Base-by-base conservation (phyloP, 2,329 filamentous ascomycete genomes). In the Botrytis sinoallii region DNA sequence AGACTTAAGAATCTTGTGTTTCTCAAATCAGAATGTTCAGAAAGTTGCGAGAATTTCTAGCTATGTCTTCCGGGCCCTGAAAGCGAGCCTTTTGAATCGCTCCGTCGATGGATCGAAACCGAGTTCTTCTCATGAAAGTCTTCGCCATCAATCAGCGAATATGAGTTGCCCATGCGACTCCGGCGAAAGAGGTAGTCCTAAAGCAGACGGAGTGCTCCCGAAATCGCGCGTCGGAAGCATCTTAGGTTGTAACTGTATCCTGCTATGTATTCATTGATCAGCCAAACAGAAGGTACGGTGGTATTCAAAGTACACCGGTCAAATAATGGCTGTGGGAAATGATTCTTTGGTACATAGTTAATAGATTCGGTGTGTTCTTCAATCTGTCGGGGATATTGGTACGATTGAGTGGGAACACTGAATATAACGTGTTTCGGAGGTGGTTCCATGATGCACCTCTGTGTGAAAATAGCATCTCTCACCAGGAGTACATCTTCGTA, bases 221-320 rank as follows among this genome's bases (percentile, higher is more conserved):
- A 80, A 74, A 84, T 38, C 71, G 44, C 48, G 74, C 80, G 65
- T 65, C 52, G 72, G 14, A 44, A 82, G 81, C 25, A 69, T 44
- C 40, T 32, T 35, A 10, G 38, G 8, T 22, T 35, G 69, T 79
- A 76, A 18, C 78, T 76, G 42, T 83, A 84, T 74, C 86, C 82
- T 25, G 88, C 88, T 70, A 90, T 88, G 3, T 90, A 80, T 74
- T 89, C 12, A 86, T 55, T 86, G 86, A 0, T 87, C 90, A 0
- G 87, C 85, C 0, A 1, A 4, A 4, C 3, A 57, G 52, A 32
- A 29, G 7, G 14, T 57, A 14, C 2, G 14, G n/a, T 18, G 3
- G 7, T 85, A 86, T 75, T 87, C 29, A 90, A 82, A 0, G 87
- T 89, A 35, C 89, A 79, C 69, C 83, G 83, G 79, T 89, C 48